Evolutionary conservation across 1,284 basidiomycete genomes (phyloP), one percentile per base, ranked within the genome.

Genomic region (Waitea zeae): DNA sequence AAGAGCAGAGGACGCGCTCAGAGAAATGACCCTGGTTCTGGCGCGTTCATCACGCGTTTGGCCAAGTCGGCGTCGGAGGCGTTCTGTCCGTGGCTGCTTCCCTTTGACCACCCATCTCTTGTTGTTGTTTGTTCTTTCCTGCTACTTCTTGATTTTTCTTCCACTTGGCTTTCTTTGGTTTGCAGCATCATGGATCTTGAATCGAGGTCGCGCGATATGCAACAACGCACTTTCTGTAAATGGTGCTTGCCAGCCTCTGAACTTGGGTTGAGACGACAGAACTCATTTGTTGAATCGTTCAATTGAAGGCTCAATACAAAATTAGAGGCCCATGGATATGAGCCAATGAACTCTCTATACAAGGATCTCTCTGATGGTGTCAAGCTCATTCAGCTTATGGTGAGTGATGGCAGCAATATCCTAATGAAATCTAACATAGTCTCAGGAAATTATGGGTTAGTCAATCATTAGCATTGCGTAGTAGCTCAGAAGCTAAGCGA

Each of bases 361-460:
- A 67, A 73, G 36, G 93, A 97, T 61, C 73, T 98, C 34, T 88
- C 83, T 3, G 89, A 96, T 59, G 93, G 93, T 31, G 90, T 96
- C 20, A 78, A 84, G 44, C 65, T 98, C 30, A 93, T 97, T 41
- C 89, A 88, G 49, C 64, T 90, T 24, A 86, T 90, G 77, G 86
- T 86, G 46, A 44, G 69, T 51, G 32, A 4, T 30, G 9, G 24
- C n/a, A 7, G 24, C n/a, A n/a, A 9, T 26, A n/a, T n/a, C n/a
- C n/a, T n/a, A n/a, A 26, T 30, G 11, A 12, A 30, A 15, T 26
- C 11, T 30, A 7, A 11, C 6, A 9, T 7, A 17, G 6, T 36
- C 20, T 30, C 46, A 92, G 87, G 87, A 90, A 62, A 92, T 93
- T 49, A 90, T 92, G 87, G 88, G 82, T 81, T 53, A 42, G 49